These are phyloP conservation scores for Corylus avellana DNA, from an alignment of 306 rosid genomes.

Conservation along the genomic window DNA sequence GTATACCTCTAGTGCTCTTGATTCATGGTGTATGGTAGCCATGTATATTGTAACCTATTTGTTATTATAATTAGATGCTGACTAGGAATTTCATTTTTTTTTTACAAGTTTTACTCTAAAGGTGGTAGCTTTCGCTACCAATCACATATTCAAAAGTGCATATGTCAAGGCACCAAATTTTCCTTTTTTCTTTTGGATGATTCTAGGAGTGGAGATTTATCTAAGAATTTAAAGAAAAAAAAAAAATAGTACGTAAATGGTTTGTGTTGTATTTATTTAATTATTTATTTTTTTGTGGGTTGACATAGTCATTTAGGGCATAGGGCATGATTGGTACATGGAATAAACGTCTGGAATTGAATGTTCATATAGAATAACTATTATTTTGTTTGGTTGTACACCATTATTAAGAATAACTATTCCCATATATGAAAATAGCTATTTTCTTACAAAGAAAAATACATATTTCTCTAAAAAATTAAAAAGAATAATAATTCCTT, in stretches of 20 bases:
- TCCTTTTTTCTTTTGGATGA: not conserved
- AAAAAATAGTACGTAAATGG: not conserved
- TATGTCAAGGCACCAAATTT: not conserved
- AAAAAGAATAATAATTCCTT: too few relatives aligned
- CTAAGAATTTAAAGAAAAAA: not conserved
- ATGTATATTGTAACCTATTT: not conserved
- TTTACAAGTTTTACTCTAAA: not conserved
- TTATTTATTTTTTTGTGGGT: too few relatives aligned
- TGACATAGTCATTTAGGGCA: too few relatives aligned
- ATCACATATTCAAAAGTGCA: not conserved
- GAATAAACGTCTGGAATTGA: too few relatives aligned
- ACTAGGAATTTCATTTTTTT: not conserved
- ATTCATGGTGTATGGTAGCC: not conserved
- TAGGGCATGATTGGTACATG: too few relatives aligned
- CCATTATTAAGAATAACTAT: too few relatives aligned
- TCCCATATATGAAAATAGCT: too few relatives aligned
- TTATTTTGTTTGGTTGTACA: too few relatives aligned
- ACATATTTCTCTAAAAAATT: too few relatives aligned
- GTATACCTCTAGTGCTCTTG: slow-evolving; percentile 9
- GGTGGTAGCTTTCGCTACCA: not conserved
- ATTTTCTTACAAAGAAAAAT: too few relatives aligned
- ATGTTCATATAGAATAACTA: too few relatives aligned
- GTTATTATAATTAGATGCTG: not conserved
- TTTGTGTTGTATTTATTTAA: too few relatives aligned
- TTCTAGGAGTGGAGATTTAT: not conserved